Evolutionary conservation across 169 alveolate genomes (phyloP).

Genomic region (Ichthyophthirius multifiliis): DNA sequence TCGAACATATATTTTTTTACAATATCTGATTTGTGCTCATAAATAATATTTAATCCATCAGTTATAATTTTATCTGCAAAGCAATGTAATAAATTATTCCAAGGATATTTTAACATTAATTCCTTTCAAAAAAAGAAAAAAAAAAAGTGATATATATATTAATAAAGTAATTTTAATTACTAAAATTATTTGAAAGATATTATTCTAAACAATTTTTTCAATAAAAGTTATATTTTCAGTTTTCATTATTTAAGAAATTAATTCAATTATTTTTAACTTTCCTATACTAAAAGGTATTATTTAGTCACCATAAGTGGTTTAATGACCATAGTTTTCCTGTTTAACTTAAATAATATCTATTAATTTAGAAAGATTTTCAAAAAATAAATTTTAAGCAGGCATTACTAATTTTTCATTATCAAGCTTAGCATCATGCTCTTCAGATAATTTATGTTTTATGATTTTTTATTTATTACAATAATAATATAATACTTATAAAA

Average conservation of each 20-base stretch:
- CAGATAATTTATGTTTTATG: too few species aligned
- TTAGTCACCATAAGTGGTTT: not conserved
- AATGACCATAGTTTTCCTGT: not conserved
- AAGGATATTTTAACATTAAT: not conserved
- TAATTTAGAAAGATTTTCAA: not conserved
- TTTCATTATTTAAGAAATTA: not conserved
- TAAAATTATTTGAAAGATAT: not conserved
- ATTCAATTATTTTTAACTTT: not conserved
- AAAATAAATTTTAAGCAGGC: not conserved
- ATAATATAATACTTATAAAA: too few species aligned
- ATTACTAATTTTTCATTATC: not conserved
- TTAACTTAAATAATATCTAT: not conserved
- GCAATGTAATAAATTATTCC: not conserved
- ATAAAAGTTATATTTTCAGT: not conserved
- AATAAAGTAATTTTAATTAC: not conserved
- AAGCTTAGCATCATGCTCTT: not conserved
- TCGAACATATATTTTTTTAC: not conserved
- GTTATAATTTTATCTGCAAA: not conserved
- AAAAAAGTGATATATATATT: not conserved
- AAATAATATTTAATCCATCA: not conserved
- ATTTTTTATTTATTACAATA: too few species aligned
- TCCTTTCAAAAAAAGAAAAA: not conserved
- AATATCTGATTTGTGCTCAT: not conserved
- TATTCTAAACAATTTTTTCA: not conserved
- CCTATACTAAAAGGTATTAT: conserved; percentile 1